Evolutionary conservation across 2,329 filamentous ascomycete genomes (phyloP), one percentile per base, ranked within the genome.

Genomic region (Cladosporium austrohemisphaericum): DNA sequence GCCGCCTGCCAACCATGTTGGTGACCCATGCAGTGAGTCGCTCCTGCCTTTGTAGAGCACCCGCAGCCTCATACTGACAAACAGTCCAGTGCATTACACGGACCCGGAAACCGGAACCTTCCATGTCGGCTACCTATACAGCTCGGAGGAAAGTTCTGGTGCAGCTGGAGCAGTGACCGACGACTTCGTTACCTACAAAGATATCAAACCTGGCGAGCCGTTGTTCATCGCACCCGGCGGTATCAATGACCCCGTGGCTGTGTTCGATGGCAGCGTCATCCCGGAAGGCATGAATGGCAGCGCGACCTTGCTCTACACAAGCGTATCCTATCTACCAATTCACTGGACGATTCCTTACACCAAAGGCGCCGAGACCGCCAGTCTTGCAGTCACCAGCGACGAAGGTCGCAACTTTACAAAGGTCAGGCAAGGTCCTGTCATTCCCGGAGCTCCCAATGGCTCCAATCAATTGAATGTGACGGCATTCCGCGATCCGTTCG

Each of bases 261-360:
- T 75, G 13, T 75, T 75, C 46, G 72, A 74, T 38, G 72, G 72
- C 2, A 67, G 66, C 13, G 69, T 74, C 13, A 72, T 74, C 37
- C 70, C 72, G 8, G 57, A 50, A 3, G 71, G 71, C 8, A 69
- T 74, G 53, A 67, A 71, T 18, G 71, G 70, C 13, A 67, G 63
- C 4, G 70, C 71, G 3, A 75, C 71, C 0, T 59, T 74, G 8
- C 59, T 75, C 2, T 75, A 75, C 52, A 73, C 72, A 3, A 71
- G 69, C 2, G 70, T 75, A 10, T 67, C 66, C 14, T 71, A 66
- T 52, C 55, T 74, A 6, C 72, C 72, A 0, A 74, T 75, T 10
- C 67, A 72, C 31, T 75, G 71, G 71, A 73, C 69, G 7, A 65
- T 74, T 29, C 61, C 64, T 20, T 74, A 76, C 52, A 71, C 66